A percentile compares a stretch with the other conserved stretches of the same genome.
Evolutionary conservation across 306 rosid species (phyloP).

Genomic region (Potentilla sterilis): DNA sequence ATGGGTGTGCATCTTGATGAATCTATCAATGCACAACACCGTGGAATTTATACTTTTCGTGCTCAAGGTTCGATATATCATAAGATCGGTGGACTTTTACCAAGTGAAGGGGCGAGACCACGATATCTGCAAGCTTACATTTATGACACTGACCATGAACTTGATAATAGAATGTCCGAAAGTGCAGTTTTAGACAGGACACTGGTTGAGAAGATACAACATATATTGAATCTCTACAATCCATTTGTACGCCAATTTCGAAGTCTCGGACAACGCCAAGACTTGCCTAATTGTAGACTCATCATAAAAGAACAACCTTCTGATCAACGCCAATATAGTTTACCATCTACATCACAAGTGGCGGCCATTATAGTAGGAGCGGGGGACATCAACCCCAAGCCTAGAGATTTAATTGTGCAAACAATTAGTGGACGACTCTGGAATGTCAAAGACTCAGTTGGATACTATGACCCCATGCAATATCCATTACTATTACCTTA

Average conservation of each 20-base stretch:
- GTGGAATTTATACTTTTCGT: slow-evolving; percentile 5
- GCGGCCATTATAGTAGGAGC: not conserved
- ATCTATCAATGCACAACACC: not conserved
- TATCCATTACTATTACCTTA: not conserved
- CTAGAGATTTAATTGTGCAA: not conserved
- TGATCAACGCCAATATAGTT: not conserved
- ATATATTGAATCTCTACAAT: not conserved
- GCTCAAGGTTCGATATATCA: slow-evolving; percentile 12
- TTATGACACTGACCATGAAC: not conserved
- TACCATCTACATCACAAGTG: not conserved
- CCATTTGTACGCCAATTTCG: not conserved
- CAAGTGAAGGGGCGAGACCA: not conserved
- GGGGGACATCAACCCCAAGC: not conserved
- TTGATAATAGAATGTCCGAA: not conserved
- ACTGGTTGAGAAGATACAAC: not conserved
- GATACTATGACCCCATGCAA: not conserved
- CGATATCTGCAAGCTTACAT: not conserved
- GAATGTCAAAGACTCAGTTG: no score
- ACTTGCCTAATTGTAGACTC: not conserved
- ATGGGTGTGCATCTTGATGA: not conserved
- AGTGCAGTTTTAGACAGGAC: not conserved
- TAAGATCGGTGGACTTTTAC: not conserved
- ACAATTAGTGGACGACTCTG: no score
- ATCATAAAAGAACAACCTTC: not conserved
- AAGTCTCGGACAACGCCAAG: not conserved